Evolutionary conservation across 768 basidiomycete species (phyloP).

Genomic region (Myochromella boudieri): DNA sequence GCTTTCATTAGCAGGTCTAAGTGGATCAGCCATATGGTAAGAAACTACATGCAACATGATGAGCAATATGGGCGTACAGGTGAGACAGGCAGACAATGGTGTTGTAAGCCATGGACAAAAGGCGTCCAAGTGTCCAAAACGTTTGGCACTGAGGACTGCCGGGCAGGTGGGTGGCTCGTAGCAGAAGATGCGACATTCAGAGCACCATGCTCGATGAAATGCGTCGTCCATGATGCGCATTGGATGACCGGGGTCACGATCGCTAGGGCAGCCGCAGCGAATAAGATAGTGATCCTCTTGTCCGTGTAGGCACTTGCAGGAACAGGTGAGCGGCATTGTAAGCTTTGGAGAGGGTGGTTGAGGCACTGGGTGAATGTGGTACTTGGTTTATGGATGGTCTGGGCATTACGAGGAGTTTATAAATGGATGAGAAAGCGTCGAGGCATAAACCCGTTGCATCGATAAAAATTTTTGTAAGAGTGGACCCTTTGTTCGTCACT

Average conservation of each 20-base stretch:
- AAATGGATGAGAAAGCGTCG: slow-evolving; percentile 10
- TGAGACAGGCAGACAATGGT: slow-evolving; percentile 14
- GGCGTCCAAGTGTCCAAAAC: slow-evolving; percentile 13
- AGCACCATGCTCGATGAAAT: slow-evolving; percentile 32
- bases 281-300: slow-evolving; percentile 26
- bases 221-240: slow-evolving; percentile 31
- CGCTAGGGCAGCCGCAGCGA: slow-evolving; percentile 35
- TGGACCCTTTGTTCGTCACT: slow-evolving; percentile 10
- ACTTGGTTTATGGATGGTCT: background rate
- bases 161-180: slow-evolving; percentile 24
- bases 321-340: slow-evolving; percentile 4
- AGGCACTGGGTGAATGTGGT: no score
- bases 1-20: slow-evolving; percentile 7
- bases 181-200: slow-evolving; percentile 29
- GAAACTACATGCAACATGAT: no score
- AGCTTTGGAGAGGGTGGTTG: no score
- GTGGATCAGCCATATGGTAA: background rate
- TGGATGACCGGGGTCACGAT: slow-evolving; percentile 24
- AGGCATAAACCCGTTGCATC: slow-evolving; percentile 5
- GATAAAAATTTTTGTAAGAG: slow-evolving; percentile 4
- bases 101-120: slow-evolving; percentile 11
- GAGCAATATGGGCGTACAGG: slow-evolving; percentile 14
- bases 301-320: slow-evolving; percentile 21
- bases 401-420: slow-evolving; percentile 4
- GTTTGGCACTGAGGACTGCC: slow-evolving; percentile 11